These are phyloP conservation scores for Xylaria sp. DNA, from an alignment of 2,329 filamentous ascomycete genomes.

Conservation along the genomic window DNA sequence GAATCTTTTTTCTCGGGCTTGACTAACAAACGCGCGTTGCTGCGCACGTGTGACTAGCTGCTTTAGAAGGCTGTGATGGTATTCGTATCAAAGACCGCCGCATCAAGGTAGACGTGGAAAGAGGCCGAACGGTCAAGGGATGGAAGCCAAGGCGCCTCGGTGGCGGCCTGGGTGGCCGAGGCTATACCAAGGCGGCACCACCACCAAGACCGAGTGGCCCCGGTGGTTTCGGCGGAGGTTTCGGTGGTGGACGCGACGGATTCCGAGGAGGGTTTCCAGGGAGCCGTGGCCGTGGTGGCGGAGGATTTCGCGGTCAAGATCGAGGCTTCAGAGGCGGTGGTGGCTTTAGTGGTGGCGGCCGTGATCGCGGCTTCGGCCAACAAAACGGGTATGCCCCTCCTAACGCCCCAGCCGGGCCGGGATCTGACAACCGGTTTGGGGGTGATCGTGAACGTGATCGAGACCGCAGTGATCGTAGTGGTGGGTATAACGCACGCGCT, in stretches of 20 bases:
- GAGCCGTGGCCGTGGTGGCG: constrained; percentile 50
- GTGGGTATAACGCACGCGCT: constrained; percentile 62
- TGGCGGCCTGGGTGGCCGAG: constrained; percentile 88
- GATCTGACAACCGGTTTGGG: constrained; percentile 46
- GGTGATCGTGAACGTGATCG: constrained; percentile 50
- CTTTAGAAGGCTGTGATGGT: constrained; percentile 83
- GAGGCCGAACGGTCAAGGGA: constrained; percentile 89
- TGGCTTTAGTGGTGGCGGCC: constrained; percentile 51
- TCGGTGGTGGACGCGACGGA: constrained; percentile 63
- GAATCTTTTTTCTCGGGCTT: constrained; percentile 61
- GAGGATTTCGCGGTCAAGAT: constrained; percentile 46
- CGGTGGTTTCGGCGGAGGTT: constrained; percentile 62
- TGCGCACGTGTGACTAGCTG: constrained; percentile 74
- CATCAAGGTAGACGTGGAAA: constrained; percentile 94
- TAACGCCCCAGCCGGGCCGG: constrained; percentile 66
- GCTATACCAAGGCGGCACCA: constrained; percentile 84
- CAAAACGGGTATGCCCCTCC: constrained; percentile 60
- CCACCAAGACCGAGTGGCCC: constrained; percentile 73
- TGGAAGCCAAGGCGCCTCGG: constrained; percentile 93
- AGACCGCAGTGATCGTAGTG: constrained; percentile 49
- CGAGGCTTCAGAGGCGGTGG: constrained; percentile 47
- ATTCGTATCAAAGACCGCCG: constrained; percentile 91
- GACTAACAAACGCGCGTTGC: constrained; percentile 70
- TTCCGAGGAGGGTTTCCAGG: constrained; percentile 60
- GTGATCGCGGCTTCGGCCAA: constrained; percentile 51